Evolutionary conservation across 768 basidiomycete species (phyloP), one percentile per base, ranked within the genome.

Genomic region (Xanthoconium purpureum): DNA sequence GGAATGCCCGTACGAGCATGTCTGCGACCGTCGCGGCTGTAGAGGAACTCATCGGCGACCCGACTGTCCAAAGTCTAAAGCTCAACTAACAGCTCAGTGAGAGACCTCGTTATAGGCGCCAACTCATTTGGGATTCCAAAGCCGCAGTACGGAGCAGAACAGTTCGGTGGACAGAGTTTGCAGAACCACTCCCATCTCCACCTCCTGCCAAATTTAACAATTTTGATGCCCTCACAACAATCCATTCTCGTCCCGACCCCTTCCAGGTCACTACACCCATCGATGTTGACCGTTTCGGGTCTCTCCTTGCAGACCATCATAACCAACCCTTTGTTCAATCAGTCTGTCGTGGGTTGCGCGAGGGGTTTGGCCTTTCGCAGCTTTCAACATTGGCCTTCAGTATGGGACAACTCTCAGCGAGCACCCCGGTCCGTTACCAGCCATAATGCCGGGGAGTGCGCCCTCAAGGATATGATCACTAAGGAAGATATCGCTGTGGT

Each of bases 301-400:
- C 39, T 3, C 61, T 73, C 1, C 55, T 78, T 1, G 10, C 8
- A 0, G 5, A 30, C 3, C 79, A 80, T 55, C 76, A 77, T 0
- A 79, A 78, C 47, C 70, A 55, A 10, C 39, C 61, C 0, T 73
- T 76, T 29, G 77, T 80, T 0, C 6, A 59, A 0, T 79, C 74
- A 0, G 71, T 79, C 0, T 36, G 57, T 9, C 11, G 30, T 0
- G 67, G 67, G 0, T 63, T 81, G 0, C 54, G 63, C 0, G 60
- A 75, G 2, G 79, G 80, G 2, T 80, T 80, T 81, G 78, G 79
- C 80, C 79, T 0, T 75, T 56, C 52, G 74, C 74, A 0, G 56
- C 18, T 17, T 17, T 47, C 30, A 15, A 0, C 12, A 54, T 15
- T 54, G 52, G 52, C 44, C 44, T 1, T 4, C 38, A 0, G 46